Base-by-base conservation (phyloP, 2,329 filamentous ascomycete genomes). In the Neonectria punicea region DNA sequence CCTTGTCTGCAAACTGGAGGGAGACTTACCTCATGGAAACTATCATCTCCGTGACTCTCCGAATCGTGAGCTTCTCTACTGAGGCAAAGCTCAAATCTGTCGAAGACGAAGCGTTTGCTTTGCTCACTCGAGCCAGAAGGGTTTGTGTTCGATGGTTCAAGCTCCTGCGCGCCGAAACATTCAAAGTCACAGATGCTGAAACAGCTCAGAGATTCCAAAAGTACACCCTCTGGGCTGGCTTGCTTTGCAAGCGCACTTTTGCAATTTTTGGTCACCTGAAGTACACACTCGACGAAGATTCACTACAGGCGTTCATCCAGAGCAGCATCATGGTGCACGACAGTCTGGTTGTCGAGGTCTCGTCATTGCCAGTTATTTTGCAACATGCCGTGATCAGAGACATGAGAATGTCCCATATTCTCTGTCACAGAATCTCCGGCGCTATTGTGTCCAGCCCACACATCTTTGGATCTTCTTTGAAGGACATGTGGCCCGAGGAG, bases 21-120 rank as follows among this genome's bases (percentile, higher is more conserved):
- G 89, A 91, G 67, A 81, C 78, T 0, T 75, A 86, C 54, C 80
- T 84, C 11, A 90, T 92, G 87, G 85, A 88, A 8, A 81, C 84
- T 0, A 61, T 91, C 6, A 80, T 91, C 13, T 85, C 82, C 0
- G 69, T 92, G 2, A 71, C 80, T 0, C 71, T 88, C 2, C 82
- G 86, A 4, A 69, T 73, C 4, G 80, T 71, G 50, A 49, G 70
- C 58, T 22, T 59, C 10, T 43, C 70, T 1, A 69, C 50, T 53
- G 67, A 53, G 16, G 61, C 70, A 4, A 41, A 20, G 16, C 50
- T 55, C 34, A 22, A 36, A 1, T 5, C 28, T 1, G 44, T 69
- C 1, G 46, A 39, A 5, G 20, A 64, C 1, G 32, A 64, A 18
- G 53, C 68, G 13, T 11, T 51, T 11, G 43, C 30, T 3, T 43